Evolutionary conservation across 805 yeast species (phyloP).

Genomic region (Lipomyces spencermartinsiae): DNA sequence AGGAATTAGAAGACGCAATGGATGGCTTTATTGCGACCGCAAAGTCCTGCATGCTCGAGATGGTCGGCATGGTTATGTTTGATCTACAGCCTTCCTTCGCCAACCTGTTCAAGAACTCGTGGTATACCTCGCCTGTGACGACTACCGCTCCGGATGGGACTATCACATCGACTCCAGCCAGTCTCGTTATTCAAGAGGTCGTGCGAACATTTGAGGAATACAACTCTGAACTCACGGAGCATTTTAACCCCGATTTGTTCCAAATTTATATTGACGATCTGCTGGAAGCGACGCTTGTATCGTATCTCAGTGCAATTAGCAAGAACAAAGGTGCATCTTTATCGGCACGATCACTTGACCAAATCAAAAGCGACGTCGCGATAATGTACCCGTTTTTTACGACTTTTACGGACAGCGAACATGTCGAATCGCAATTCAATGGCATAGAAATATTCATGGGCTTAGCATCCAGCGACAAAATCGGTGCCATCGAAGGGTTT

Average conservation of each 20-base stretch:
- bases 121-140: conserved; percentile 63
- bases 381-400: conserved; percentile 60
- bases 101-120: conserved; percentile 66
- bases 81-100: conserved; percentile 70
- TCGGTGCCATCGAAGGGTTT: conserved; percentile 53
- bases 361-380: conserved; percentile 67
- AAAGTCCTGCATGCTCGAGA: conserved; percentile 62
- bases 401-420: conserved; percentile 50
- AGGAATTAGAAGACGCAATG: conserved; percentile 61
- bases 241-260: conserved; percentile 60
- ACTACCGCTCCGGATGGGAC: conserved; percentile 25
- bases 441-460: conserved; percentile 69
- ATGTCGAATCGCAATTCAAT: conserved; percentile 57
- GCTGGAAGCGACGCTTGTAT: conserved; percentile 57
- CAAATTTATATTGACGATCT: conserved; percentile 61
- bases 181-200: conserved; percentile 57
- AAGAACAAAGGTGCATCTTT: conserved; percentile 43
- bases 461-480: conserved; percentile 51
- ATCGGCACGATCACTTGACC: conserved; percentile 48
- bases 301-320: conserved; percentile 57
- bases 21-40: conserved; percentile 83
- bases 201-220: conserved; percentile 79
- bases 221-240: conserved; percentile 64
- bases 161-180: conserved; percentile 19
- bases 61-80: conserved; percentile 68